Percentiles rank a stretch among this genome's conserved stretches.
phyloP scores from a whole-genome alignment of 2,329 filamentous ascomycete genomes.

The Sordariomycetes sp. region DNA sequence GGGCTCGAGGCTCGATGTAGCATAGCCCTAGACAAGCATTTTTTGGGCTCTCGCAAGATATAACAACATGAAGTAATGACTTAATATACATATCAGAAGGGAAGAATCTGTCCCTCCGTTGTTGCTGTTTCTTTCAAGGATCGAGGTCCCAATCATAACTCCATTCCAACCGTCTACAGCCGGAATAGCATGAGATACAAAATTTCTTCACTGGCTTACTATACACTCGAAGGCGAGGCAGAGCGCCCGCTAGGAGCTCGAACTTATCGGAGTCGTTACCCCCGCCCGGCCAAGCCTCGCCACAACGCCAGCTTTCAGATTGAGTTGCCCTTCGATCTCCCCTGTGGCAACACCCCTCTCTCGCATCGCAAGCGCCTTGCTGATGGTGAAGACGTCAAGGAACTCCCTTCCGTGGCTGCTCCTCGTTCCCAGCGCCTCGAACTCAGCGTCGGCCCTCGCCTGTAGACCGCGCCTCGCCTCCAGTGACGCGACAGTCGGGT shows the following conservation, averaged over 20 bases:
- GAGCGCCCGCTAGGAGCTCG: neutral
- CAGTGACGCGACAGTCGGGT: neutral
- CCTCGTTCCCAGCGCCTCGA: neutral
- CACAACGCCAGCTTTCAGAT: neutral
- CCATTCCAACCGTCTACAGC: neutral
- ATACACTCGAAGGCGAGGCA: neutral
- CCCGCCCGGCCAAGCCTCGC: neutral
- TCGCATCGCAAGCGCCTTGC: neutral
- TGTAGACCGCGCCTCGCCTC: constrained; percentile 1
- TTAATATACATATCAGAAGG: neutral
- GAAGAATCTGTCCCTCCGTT: neutral
- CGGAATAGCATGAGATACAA: neutral
- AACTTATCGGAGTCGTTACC: neutral
- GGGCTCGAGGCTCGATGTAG: neutral
- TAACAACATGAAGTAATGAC: neutral
- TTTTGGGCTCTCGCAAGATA: neutral
- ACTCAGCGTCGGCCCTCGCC: neutral
- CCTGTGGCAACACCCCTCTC: neutral
- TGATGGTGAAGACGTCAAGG: neutral
- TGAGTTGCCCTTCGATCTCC: neutral
- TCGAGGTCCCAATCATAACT: neutral
- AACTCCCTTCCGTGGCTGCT: neutral
- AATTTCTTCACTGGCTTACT: neutral
- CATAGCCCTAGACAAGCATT: neutral
- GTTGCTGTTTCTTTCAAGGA: neutral